A percentile compares a stretch with the other conserved stretches of the same genome.
phyloP scores from a whole-genome alignment of 2,329 filamentous ascomycete genomes.

The Trichoderma afroharzianum region DNA sequence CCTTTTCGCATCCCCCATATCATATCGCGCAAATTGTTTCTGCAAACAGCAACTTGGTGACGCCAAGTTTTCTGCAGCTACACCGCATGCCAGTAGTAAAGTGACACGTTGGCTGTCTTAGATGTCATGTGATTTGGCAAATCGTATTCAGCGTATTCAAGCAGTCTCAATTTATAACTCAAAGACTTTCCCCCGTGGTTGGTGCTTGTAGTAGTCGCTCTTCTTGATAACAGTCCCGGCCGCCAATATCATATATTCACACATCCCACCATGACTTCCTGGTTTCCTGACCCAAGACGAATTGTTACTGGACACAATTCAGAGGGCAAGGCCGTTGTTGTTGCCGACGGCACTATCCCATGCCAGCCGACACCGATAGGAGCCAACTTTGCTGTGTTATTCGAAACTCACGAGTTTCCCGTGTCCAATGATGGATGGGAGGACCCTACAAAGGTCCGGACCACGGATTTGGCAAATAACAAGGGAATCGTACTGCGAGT shows the following conservation, averaged over 20 bases:
- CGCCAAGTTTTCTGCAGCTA: background rate
- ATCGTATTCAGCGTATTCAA: background rate
- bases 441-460: constrained; percentile 20
- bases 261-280: constrained; percentile 2
- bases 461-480: constrained; percentile 20
- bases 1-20: background rate
- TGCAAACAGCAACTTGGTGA: background rate
- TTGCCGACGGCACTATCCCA: constrained; percentile 18
- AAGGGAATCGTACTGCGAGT: constrained; percentile 22
- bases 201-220: background rate
- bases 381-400: constrained; percentile 22
- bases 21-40: background rate
- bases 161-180: background rate
- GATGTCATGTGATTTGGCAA: constrained; percentile 6
- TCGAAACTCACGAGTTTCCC: constrained; percentile 24
- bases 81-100: background rate
- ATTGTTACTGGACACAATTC: constrained; percentile 23
- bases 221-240: background rate
- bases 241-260: background rate
- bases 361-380: constrained; percentile 4
- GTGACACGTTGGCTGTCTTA: background rate
- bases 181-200: background rate
- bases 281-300: constrained; percentile 18
- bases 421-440: constrained; percentile 23
- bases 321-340: constrained; percentile 18